Evolutionary conservation across 768 basidiomycete genomes (phyloP), one percentile per base, ranked within the genome.

Genomic region (Suillus subaureus): DNA sequence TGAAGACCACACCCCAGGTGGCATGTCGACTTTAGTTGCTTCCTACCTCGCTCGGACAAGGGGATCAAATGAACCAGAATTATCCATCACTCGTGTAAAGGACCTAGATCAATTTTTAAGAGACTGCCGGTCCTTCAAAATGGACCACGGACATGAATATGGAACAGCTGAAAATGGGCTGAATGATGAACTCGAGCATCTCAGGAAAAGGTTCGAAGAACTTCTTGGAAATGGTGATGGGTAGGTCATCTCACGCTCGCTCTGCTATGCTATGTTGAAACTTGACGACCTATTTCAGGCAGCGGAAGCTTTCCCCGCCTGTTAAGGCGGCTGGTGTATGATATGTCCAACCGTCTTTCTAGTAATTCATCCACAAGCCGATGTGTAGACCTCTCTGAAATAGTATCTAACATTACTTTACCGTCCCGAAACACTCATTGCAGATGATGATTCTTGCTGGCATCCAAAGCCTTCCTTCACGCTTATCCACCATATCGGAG

Each of bases 1-100:
- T 60, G 16, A 70, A 26, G 21, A 39, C 47, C 8, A 23, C 26
- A 13, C 9, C 57, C 0, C 28, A 87, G 89, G 91, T 45, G 90
- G 87, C 18, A 65, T 89, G 13, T 75, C 90, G 6, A 93, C 91
- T 0, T 35, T 92, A 23, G 83, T 88, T 16, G 90, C 91, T 21
- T 88, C 90, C 3, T 92, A 89, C 74, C 81, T 93, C 26, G 91
- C 91, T 4, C 85, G 87, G 15, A 81, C 84, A 35, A 85, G 90
- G 31, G 89, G 90, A 13, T 87, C 89, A 0, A 84, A 85, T 47
- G 91, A 92, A 69, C 91, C 91, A 2, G 89, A 92, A 67, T 60
- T 82, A n/a, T 89, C 89, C 0, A 79, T 81, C 35, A 72, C 78
- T 4, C 83, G 85, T 7, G 80, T 80, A 6, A 86, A 87, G 67